A percentile compares a stretch with the other conserved stretches of the same genome.
Evolutionary conservation across 371 early-diverging fungal species (phyloP).

Genomic region (Thermomucor indicae-seudaticae): DNA sequence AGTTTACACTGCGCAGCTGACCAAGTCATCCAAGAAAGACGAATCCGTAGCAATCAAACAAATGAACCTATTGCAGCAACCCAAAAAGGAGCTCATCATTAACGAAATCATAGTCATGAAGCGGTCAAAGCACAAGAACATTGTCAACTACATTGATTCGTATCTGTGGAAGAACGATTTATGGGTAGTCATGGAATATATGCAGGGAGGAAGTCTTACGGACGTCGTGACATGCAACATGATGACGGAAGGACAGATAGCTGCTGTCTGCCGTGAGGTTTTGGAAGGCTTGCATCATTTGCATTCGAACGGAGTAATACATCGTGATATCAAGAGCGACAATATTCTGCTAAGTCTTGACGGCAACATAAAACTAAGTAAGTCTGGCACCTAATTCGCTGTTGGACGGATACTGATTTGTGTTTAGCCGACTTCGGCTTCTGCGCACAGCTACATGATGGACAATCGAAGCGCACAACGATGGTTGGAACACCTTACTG

Average conservation of each 20-base stretch:
- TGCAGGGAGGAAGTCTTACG: constrained; percentile 94
- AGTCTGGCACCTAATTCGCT: constrained; percentile 11
- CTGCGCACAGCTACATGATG: constrained; percentile 85
- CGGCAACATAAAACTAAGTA: constrained; percentile 91
- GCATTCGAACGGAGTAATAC: constrained; percentile 93
- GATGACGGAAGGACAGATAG: constrained; percentile 97
- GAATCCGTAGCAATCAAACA: constrained; percentile 89
- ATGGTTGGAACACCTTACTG: constrained; percentile 95
- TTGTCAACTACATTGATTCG: constrained; percentile 95
- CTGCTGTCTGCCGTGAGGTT: constrained; percentile 86
- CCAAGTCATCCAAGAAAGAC: constrained; percentile 36
- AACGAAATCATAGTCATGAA: constrained; percentile 96
- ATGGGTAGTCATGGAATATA: constrained; percentile 97
- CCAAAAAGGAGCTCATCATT: constrained; percentile 94
- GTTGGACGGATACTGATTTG: background rate
- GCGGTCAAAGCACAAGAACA: constrained; percentile 85
- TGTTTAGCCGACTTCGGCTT: constrained; percentile 89
- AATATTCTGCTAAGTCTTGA: constrained; percentile 85
- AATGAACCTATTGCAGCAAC: constrained; percentile 94
- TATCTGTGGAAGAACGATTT: constrained; percentile 85
- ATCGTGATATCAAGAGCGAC: constrained; percentile 97
- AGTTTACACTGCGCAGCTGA: constrained; percentile 85
- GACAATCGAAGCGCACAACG: constrained; percentile 71
- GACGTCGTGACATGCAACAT: constrained; percentile 90
- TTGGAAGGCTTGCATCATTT: constrained; percentile 88